Base-by-base conservation (phyloP, 306 rosid genomes). In the Cicer pinnatifidum region DNA sequence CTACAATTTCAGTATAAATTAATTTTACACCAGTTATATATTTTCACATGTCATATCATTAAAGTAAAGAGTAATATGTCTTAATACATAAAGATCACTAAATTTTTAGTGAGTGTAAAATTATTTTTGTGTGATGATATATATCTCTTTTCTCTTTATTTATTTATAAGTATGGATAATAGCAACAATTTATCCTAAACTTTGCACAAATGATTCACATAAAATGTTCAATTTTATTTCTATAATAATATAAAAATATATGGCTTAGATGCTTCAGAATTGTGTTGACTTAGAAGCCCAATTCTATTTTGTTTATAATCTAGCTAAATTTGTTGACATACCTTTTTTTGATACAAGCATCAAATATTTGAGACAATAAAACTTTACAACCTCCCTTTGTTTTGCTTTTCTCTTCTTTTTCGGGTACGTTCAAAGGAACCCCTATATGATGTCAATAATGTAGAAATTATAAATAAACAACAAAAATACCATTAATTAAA, bases 351-450 rank as follows among this genome's bases (percentile, higher is more conserved):
- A 28, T 28, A 28, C 33, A 23, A 23, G 28, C 28, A 23, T 23
- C 28, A 23, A 23, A 23, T 23, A 23, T 23, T 23, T 23, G 28
- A 23, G 28, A 23, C 28, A 28, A 28, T 28, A 2, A 28, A 28
- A 28, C 33, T 3, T 28, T 64, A 41, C 72, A 40, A 80, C 68
- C 47, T 54, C 59, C 72, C 81, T 28, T 35, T 68, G 9, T 35
- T 43, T 44, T 44, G 54, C 60, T 45, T 43, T 35, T 52, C 15
- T 67, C 43, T 69, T 41, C 39, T 62, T 40, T 61, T 0, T 56
- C 1, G 48, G 63, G 39, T 8, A 10, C 85, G 85, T 43, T 77
- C 16, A 66, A 81, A 84, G 51, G 87, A 84, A 19, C 83, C 75
- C 6, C 87, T 84, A 45, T 80, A 73, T 58, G 3, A 73, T 35